These are phyloP conservation scores for Fusarium vanettenii DNA, from an alignment of 2,329 filamentous ascomycete species.

Conservation along the genomic window DNA sequence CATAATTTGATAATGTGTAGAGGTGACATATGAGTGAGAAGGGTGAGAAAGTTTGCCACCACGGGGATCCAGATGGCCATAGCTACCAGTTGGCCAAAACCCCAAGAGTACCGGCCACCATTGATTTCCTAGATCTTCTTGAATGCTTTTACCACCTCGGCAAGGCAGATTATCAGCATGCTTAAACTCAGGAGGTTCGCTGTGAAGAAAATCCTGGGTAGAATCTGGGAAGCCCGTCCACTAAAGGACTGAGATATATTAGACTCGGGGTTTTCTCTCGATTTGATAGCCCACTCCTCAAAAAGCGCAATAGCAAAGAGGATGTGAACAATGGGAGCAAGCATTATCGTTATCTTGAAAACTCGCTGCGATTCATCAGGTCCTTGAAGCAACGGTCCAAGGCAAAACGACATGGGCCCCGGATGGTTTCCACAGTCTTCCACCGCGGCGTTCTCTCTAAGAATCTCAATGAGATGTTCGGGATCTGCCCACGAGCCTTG, in stretches of 20 bases:
- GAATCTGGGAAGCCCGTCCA: not conserved
- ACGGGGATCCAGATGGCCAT: conserved; percentile 7
- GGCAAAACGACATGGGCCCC: conserved; percentile 8
- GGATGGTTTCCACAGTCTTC: not conserved
- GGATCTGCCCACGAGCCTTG: not conserved
- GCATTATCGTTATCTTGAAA: not conserved
- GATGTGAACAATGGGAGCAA: not conserved
- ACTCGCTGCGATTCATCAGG: not conserved
- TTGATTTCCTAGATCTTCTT: not conserved
- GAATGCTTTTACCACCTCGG: not conserved
- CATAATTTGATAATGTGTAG: not conserved
- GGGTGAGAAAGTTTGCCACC: not conserved
- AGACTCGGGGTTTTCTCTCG: not conserved
- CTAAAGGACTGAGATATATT: not conserved
- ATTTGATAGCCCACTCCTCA: not conserved
- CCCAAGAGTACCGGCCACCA: not conserved
- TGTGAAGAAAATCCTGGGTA: not conserved
- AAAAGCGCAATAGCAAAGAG: not conserved
- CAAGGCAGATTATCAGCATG: not conserved
- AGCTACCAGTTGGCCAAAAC: conserved; percentile 4
- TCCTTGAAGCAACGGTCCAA: not conserved
- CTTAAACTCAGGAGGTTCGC: not conserved
- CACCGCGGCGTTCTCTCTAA: fast-evolving
- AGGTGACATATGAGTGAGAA: not conserved
- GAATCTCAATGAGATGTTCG: not conserved